These are phyloP conservation scores for Fomitiporia mediterranea DNA, from an alignment of 1,284 basidiomycete genomes.

Conservation along the genomic window DNA sequence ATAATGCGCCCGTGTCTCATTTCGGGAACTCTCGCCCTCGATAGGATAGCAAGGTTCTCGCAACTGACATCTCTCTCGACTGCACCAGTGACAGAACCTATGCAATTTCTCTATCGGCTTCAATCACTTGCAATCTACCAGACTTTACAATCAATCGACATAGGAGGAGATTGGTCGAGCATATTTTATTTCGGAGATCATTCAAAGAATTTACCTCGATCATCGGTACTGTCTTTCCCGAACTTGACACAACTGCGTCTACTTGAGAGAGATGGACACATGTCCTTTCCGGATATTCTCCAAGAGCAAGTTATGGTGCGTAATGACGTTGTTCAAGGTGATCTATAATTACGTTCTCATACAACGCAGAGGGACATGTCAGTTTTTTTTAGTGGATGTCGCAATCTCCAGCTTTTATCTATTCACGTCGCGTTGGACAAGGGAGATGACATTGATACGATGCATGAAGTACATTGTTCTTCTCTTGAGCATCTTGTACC, in stretches of 20 bases:
- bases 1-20: no score
- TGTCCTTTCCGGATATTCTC: no score
- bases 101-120: background rate
- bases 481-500: slow-evolving; percentile 14
- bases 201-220: no score
- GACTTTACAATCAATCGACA: background rate
- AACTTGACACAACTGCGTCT: background rate
- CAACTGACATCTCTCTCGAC: background rate
- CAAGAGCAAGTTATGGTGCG: no score
- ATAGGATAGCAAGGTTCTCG: background rate
- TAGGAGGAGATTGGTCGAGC: background rate
- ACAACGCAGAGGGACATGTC: background rate
- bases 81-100: no score
- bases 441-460: background rate
- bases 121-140: background rate
- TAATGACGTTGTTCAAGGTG: no score
- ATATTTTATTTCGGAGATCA: background rate
- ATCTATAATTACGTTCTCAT: no score
- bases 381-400: background rate
- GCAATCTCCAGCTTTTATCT: slow-evolving; percentile 6
- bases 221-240: background rate
- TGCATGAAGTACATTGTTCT: background rate
- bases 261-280: background rate
- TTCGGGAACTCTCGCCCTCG: no score
- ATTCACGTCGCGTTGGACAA: slow-evolving; percentile 7